A percentile compares a stretch with the other conserved stretches of the same genome.
Evolutionary conservation across 2,329 filamentous ascomycete genomes (phyloP).

Genomic region (Fusarium sp.): DNA sequence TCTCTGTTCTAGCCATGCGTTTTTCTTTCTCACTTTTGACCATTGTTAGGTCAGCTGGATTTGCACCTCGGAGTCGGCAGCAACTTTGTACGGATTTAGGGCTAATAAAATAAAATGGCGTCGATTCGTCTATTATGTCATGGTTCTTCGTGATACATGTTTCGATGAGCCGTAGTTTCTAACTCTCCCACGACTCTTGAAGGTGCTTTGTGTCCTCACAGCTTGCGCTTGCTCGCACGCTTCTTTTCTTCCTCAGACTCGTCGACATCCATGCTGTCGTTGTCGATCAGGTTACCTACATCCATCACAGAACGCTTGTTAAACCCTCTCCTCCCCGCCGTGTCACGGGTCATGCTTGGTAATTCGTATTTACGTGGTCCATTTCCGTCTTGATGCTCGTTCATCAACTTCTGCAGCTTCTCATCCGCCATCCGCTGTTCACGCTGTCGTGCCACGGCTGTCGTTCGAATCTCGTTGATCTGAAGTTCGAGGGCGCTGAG

Average conservation of each 20-base stretch:
- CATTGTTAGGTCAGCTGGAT: conserved; percentile 26
- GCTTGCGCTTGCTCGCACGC: conserved; percentile 66
- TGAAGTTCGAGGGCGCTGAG: conserved; percentile 82
- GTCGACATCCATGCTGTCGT: conserved; percentile 70
- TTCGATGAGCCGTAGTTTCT: conserved; percentile 20
- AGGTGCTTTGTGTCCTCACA: conserved; percentile 51
- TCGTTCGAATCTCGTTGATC: conserved; percentile 73
- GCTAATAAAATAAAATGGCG: conserved; percentile 35
- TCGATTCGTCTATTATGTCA: conserved; percentile 49
- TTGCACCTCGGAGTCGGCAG: conserved; percentile 12
- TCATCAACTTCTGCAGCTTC: conserved; percentile 63
- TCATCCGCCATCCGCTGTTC: conserved; percentile 63
- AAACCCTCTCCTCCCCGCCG: conserved; percentile 45
- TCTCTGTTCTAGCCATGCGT: conserved; percentile 33
- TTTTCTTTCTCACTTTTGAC: conserved; percentile 30
- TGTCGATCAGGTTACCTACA: conserved; percentile 58
- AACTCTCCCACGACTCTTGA: background rate
- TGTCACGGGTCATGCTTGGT: conserved; percentile 42
- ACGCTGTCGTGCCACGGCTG: conserved; percentile 66
- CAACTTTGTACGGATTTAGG: conserved; percentile 41
- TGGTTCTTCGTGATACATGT: conserved; percentile 49
- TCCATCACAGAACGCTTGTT: conserved; percentile 59
- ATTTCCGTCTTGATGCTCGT: conserved; percentile 57
- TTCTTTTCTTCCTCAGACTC: conserved; percentile 66
- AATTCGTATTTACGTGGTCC: conserved; percentile 53